phyloP scores from a whole-genome alignment of 2,329 filamentous ascomycete species.

The Aulographum hederae region DNA sequence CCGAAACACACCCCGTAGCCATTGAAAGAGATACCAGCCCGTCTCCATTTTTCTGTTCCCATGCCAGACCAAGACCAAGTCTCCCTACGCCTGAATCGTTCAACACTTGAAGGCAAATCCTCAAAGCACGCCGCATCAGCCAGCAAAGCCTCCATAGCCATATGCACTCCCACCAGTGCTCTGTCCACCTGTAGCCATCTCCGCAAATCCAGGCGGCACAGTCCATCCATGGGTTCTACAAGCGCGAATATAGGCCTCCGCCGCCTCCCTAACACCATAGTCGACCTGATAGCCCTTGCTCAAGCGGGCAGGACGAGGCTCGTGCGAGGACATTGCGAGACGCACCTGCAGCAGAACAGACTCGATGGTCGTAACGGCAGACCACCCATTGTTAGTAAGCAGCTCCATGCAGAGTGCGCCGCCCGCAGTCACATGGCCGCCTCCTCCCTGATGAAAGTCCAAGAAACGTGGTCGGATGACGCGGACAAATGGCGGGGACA shows the following conservation, averaged over 20 bases:
- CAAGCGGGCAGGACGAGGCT: constrained; percentile 57
- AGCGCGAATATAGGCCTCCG: constrained; percentile 54
- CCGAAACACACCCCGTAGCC: no score
- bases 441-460: constrained; percentile 52
- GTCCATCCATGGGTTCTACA: constrained; percentile 55
- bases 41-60: no score
- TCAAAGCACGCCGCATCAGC: no score
- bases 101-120: no score
- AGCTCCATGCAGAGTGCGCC: constrained; percentile 72
- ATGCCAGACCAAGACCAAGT: no score
- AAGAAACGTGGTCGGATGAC: constrained; percentile 68
- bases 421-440: constrained; percentile 69
- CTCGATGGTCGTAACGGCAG: constrained; percentile 53
- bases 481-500: constrained; percentile 67
- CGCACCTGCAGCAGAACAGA: constrained; percentile 66
- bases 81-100: no score
- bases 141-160: no score
- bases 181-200: constrained; percentile 7
- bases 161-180: no score
- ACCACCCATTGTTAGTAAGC: constrained; percentile 72
- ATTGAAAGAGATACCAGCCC: no score
- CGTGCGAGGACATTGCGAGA: constrained; percentile 50
- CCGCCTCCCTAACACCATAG: constrained; percentile 53
- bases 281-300: constrained; percentile 17
- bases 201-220: constrained; percentile 43